A percentile compares a stretch with the other conserved stretches of the same genome.
Conservation (phyloP, 768 basidiomycete genomes). For the Naganishia randhawae region DNA sequence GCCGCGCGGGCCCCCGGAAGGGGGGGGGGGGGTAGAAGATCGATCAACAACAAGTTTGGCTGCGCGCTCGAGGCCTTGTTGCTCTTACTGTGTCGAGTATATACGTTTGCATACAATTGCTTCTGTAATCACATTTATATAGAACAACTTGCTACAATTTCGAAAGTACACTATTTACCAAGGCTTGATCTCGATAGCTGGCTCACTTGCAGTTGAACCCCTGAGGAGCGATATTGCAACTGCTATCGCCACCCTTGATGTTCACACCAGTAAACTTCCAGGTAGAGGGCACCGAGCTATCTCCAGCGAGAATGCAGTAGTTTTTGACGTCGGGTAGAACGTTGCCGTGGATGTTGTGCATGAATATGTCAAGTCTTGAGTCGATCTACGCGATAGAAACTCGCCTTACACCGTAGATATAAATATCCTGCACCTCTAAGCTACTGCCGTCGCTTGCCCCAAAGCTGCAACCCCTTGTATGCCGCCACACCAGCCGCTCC, state of each 20-base stretch:
- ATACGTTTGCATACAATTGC: too few species aligned
- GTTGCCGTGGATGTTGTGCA: constrained; percentile 31
- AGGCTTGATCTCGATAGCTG: not conserved
- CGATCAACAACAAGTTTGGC: too few species aligned
- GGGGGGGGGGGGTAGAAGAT: too few species aligned
- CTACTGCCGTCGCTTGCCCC: constrained; percentile 1
- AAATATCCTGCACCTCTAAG: too few species aligned
- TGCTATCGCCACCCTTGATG: constrained; percentile 29
- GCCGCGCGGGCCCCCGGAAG: too few species aligned
- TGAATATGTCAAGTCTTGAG: too few species aligned
- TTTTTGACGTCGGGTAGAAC: constrained; percentile 22
- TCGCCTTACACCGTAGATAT: too few species aligned
- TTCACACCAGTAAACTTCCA: constrained; percentile 31
- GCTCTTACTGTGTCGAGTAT: not conserved
- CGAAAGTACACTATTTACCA: not conserved
- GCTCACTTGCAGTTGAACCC: constrained; percentile 27
- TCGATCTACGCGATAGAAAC: too few species aligned
- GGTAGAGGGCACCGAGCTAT: constrained; percentile 20
- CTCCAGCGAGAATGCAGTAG: constrained; percentile 31
- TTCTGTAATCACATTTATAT: too few species aligned
- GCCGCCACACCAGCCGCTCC: not conserved
- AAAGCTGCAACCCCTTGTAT: not conserved
- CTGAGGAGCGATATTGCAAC: constrained; percentile 20
- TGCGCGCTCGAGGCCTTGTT: too few species aligned
- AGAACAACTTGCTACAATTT: not conserved